Conservation (phyloP, 1,139 yeast genomes). For the Nakaseomyces nivariensis region DNA sequence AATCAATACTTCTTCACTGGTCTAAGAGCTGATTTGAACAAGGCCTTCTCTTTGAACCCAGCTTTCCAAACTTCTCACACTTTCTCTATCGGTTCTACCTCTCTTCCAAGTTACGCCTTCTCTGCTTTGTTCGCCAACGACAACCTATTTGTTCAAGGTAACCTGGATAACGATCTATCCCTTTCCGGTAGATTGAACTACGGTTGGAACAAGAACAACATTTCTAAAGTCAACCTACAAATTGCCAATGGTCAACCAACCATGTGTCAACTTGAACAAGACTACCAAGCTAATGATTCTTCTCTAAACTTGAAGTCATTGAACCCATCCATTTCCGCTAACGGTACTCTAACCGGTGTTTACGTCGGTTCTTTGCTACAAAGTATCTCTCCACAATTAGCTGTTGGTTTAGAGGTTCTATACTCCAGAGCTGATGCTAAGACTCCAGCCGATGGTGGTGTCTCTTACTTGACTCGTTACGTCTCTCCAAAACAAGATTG, state of each 20-base stretch:
- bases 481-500: constrained; percentile 60
- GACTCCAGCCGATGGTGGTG: constrained; percentile 86
- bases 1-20: constrained; percentile 91
- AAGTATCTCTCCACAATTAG: constrained; percentile 70
- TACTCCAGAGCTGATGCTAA: constrained; percentile 70
- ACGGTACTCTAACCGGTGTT: constrained; percentile 75
- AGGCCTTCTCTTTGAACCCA: constrained; percentile 84
- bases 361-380: constrained; percentile 87
- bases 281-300: constrained; percentile 80
- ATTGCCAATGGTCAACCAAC: constrained; percentile 84
- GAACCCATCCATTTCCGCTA: constrained; percentile 73
- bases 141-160: constrained; percentile 80
- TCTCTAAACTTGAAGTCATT: constrained; percentile 82
- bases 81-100: constrained; percentile 77
- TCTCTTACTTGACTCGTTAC: constrained; percentile 86
- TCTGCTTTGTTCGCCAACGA: constrained; percentile 87
- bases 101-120: constrained; percentile 86
- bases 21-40: constrained; percentile 90
- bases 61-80: constrained; percentile 97
- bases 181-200: constrained; percentile 85
- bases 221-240: constrained; percentile 83
- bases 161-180: constrained; percentile 76
- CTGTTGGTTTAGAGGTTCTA: constrained; percentile 88
- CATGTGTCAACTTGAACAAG: constrained; percentile 95
- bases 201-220: constrained; percentile 75